Evolutionary conservation across 257 asterid species (phyloP), one percentile per base, ranked within the genome.

Genomic region (Echites panduratus): DNA sequence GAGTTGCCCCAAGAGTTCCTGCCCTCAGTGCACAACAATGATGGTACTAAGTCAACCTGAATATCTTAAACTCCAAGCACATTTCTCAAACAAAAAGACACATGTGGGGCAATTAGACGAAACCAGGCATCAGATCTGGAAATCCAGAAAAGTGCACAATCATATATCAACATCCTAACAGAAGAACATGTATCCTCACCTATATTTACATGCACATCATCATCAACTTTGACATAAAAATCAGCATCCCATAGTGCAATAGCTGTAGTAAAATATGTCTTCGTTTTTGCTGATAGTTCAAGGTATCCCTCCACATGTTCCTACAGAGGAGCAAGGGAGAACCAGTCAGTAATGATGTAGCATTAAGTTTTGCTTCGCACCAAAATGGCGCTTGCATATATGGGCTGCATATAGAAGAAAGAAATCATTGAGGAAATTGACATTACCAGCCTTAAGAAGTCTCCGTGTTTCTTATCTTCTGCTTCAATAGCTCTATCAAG

Each of bases 401-500:
- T 38, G 58, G 58, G 35, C 27, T 38, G 14, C 54, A 49, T 17
- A 19, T 13, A 4, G 11, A n/a, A n/a, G 43, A 48, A 66, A 24
- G 48, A 38, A 41, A 52, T 32, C 52, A 69, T 65, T 11, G 32
- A 64, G 57, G 76, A 8, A 48, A 6, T 56, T 41, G 50, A 29
- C 26, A 61, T 70, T 86, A 92, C 97, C 93, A 89, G 87, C 84
- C 97, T 87, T 84, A 89, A 73, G 78, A 91, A 83, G 77, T 91
- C 96, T 66, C 96, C 96, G 3, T 91, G 93, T 77, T 89, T 89
- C 82, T 80, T 84, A 54, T 91, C 96, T 80, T 91, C 95, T 72
- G 96, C 97, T 84, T 89, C 95, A 63, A 91, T 89, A 62, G 97
- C 96, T 82, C 97, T 80, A 76, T 91, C 96, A 72, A 91, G 97